phyloP scores from a whole-genome alignment of 177 flowering plant genomes.

The Vitis hybrid region DNA sequence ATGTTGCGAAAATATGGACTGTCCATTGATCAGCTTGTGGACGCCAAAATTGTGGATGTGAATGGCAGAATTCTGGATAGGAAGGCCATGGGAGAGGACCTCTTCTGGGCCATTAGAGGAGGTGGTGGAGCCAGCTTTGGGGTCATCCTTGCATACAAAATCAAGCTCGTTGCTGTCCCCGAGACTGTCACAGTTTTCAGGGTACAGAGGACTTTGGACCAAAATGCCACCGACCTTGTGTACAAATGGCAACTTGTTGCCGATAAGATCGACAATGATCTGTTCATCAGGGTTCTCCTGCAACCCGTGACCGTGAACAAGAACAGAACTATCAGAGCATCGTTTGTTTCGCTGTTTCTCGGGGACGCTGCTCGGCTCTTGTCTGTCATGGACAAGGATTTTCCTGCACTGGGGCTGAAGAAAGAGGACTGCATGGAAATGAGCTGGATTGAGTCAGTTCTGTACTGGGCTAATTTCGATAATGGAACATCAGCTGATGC shows the following conservation, averaged over 20 bases:
- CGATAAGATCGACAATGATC: conserved; percentile 16
- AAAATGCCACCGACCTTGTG: conserved; percentile 27
- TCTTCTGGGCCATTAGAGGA: conserved; percentile 45
- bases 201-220: conserved; percentile 9
- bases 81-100: conserved; percentile 33
- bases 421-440: conserved; percentile 15
- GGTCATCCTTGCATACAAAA: conserved; percentile 26
- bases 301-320: conserved; percentile 9
- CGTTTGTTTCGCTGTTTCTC: conserved; percentile 18
- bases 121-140: conserved; percentile 46
- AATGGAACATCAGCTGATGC: not conserved
- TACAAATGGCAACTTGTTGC: conserved; percentile 27
- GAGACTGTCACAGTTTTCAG: conserved; percentile 24
- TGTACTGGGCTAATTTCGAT: conserved; percentile 16
- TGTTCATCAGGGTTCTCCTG: conserved; percentile 24
- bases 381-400: conserved; percentile 11
- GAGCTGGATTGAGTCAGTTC: conserved; percentile 16
- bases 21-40: conserved; percentile 32
- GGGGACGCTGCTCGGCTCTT: conserved; percentile 14
- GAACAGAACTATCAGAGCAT: conserved; percentile 13
- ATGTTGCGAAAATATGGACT: conserved; percentile 36
- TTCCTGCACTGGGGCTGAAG: conserved; percentile 26
- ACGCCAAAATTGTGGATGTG: conserved; percentile 31
- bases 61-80: conserved; percentile 31
- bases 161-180: conserved; percentile 32